Evolutionary conservation across 78 protist species (phyloP), one percentile per base, ranked within the genome.

Genomic region (Capsaspora owczarzaki): DNA sequence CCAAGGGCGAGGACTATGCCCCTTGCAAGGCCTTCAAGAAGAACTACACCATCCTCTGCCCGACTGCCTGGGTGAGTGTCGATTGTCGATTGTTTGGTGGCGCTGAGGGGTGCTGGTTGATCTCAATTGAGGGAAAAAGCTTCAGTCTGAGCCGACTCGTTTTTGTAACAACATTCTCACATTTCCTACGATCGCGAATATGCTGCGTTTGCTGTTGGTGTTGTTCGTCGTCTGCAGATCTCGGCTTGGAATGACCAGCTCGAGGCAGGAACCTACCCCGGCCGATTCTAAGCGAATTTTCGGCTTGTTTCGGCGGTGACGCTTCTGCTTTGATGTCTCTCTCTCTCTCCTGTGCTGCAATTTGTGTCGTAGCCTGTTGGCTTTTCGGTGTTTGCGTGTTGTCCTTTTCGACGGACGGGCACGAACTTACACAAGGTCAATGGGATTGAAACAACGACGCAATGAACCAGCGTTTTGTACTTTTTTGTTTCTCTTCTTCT

Each of bases 1-100:
- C 75, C 42, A 1, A 72, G 72, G 85, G 85, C 4, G 80, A 60
- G 76, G 80, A 74, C 80, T 49, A 53, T 41, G 33, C 63, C 35
- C 70, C 63, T 33, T 82, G 85, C 79, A 1, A 16, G 49, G 61
- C 56, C 60, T 82, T 82, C 80, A 0, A 5, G 63, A 47, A 37
- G 61, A 31, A 49, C 29, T 60, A 27, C 68, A 37, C 1, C 31
- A 10, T 38, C 14, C 77, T 61, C 40, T 60, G 74, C 77, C 69
- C 75, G 4, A 22, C 2, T 41, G 76, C 16, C 1, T 53, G 75
- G 84, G 75, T 80, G 68, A 20, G 46, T 20, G 4, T 53, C 51
- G 22, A n/a, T 44, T 61, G 74, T 60, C 22, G n/a, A 23, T 60
- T 27, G 68, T 60, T 60, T 60, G 68, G 10, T 60, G 8, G 68